Evolutionary conservation across 1,284 basidiomycete species (phyloP).

Genomic region (Singerocomus inundabilis): DNA sequence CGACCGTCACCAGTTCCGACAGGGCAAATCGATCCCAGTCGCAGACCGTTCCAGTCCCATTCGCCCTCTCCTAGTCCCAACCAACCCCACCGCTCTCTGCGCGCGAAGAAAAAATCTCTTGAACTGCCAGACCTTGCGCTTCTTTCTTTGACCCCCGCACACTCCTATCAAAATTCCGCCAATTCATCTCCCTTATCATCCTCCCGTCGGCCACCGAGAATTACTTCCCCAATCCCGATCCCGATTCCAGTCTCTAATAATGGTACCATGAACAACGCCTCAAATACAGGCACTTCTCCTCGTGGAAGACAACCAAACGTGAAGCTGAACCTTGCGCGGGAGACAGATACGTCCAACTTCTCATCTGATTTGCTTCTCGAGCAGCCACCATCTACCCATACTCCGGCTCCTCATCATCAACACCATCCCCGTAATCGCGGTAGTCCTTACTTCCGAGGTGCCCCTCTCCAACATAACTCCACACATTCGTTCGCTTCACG

Average conservation of each 20-base stretch:
- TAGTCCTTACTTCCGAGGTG: constrained; percentile 32
- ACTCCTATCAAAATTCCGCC: constrained; percentile 37
- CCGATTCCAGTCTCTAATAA: constrained; percentile 38
- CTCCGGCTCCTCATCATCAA: constrained; percentile 38
- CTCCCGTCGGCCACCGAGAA: constrained; percentile 44
- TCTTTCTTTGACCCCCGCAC: constrained; percentile 51
- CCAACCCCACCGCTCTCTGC: constrained; percentile 50
- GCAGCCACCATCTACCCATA: constrained; percentile 44
- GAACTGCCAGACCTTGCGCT: constrained; percentile 75
- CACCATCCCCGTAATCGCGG: constrained; percentile 34
- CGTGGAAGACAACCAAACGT: constrained; percentile 35
- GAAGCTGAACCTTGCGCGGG: constrained; percentile 27
- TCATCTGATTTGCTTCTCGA: constrained; percentile 40
- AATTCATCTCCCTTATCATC: constrained; percentile 42
- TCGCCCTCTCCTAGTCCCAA: constrained; percentile 37
- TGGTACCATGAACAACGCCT: constrained; percentile 35
- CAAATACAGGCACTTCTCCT: constrained; percentile 36
- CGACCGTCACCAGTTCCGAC: constrained; percentile 26
- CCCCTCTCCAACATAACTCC: constrained; percentile 35
- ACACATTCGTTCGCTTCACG: constrained; percentile 38
- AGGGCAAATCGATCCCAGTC: constrained; percentile 28
- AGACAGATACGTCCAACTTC: constrained; percentile 32
- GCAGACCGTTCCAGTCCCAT: constrained; percentile 22
- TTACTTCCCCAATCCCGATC: constrained; percentile 47
- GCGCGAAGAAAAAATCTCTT: constrained; percentile 69